Evolutionary conservation across 1,284 basidiomycete species (phyloP), one percentile per base, ranked within the genome.

Genomic region (Cryptococcus hybrid): DNA sequence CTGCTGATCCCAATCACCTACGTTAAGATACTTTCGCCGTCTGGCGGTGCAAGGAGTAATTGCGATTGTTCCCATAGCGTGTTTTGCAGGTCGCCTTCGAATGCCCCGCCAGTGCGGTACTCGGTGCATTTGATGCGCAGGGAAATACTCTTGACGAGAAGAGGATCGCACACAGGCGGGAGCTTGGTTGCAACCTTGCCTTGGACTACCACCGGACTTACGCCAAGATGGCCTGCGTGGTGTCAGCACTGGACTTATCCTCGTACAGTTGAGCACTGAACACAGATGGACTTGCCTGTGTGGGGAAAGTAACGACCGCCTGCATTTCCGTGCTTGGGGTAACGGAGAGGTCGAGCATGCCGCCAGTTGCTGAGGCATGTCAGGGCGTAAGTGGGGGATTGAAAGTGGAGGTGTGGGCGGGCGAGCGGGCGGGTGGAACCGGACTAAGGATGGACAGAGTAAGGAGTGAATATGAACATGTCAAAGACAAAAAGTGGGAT

Each of bases 161-260:
- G 61, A 0, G 60, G 52, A n/a, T 57, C 51, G 48, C 51, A 54
- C 9, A 63, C 59, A 6, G 60, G 59, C 4, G 61, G 61, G 2
- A 68, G 56, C 51, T 63, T 62, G 37, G 68, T 61, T 34, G 52
- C 53, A 37, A 64, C 52, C 4, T 56, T 57, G 30, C 74, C 74
- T 3, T 53, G 40, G 15, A 73, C 36, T 34, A 61, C 45, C 43
- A 76, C 73, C 2, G 69, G 67, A 8, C 70, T 67, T 5, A 74
- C 60, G n/a, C 74, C 74, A 55, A 73, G 69, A 54, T 71, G 64
- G 38, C 74, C 74, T 76, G 49, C 34, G 8, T 11, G 38, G 52
- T 24, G 57, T 65, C 42, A 66, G 59, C 40, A 15, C 15, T 30
- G n/a, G 8, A 44, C 5, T 50, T 12, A 12, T 55, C 34, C 55